Base-by-base conservation (phyloP, 179 eudicot species). In the Carnegiea gigantea region DNA sequence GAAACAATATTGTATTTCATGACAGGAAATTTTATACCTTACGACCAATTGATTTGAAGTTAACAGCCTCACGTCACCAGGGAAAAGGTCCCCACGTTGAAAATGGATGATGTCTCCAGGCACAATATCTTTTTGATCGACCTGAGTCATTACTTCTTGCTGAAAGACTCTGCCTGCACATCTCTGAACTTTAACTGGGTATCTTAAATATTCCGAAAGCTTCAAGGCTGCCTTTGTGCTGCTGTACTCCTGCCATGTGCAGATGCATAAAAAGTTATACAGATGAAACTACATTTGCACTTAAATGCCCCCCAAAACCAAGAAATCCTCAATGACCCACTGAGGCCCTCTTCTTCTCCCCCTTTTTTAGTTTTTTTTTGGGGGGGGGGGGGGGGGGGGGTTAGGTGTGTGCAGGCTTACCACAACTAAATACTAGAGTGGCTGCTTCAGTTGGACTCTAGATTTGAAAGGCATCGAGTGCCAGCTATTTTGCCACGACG, bases 171-270 rank as follows among this genome's bases (percentile, higher is more conserved):
- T 85, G 21, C 91, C 91, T 72, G 89, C 91, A 82, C 91, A 89
- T 53, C 91, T 82, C 73, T 89, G 89, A 43, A 89, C 89, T 87
- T 81, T 89, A 23, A 89, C 85, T 30, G 91, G 91, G 82, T 84
- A 87, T 78, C 86, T 75, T 77, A 89, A 73, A 60, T 79, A 89
- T 77, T 89, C 88, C 9, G 91, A 87, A 68, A 89, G 91, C 80
- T 84, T 83, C 86, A 89, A 82, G 51, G 89, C 91, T 76, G 91
- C 89, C 86, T 89, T 89, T 82, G 89, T 83, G 73, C 91, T 89
- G 78, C 80, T 84, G 78, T 82, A 87, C 68, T 89, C 91, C 91
- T 89, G 83, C 18, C 28, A 30, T 76, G 24, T 76, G 43, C 23
- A 51, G 12, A 46, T 59, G 79, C 40, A 85, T 60, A 38, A 9